Base-by-base conservation (phyloP, 1,139 yeast species). In the Pichia sp. region DNA sequence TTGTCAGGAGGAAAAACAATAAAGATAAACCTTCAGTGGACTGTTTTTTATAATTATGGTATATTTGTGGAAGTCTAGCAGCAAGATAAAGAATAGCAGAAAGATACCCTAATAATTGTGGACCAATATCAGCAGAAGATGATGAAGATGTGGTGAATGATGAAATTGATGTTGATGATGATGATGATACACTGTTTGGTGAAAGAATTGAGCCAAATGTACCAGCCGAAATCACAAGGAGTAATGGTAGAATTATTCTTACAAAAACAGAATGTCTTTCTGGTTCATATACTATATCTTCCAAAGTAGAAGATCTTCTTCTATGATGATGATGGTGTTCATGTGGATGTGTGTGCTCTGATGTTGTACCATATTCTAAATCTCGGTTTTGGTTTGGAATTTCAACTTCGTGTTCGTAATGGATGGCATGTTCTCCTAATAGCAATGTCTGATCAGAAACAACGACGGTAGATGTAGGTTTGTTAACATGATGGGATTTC, bases 51-150 rank as follows among this genome's bases (percentile, higher is more conserved):
- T 81, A 74, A 61, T 84, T 84, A 57, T 80, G 87, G 47, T 78
- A 62, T 46, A 84, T 84, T 61, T 84, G 94, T 2, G 94, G 94
- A 42, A 84, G 71, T 48, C 94, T 67, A 2, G 94, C 93, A 8
- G 86, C 80, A 50, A 84, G 68, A 57, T 84, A 84, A 40, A 84
- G 66, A 1, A 68, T 50, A 0, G 94, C 93, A 4, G 88, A 78
- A 5, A 76, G 52, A 61, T 84, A 85, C 7, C 94, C 94, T 50
- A 80, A 66, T 5, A 80, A 52, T 58, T 80, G 87, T 2, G 93
- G 83, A 1, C 84, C 84, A 31, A 72, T 44, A 18, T 51, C 40
- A n/a, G 16, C 15, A 24, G 44, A 45, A 15, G 45, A 48, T 11
- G 50, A 52, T 16, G 39, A 40, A 10, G 13, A 2, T 37, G 46